Conservation (phyloP, 352 stramenopile genomes). For the Pythium phragmitis region DNA sequence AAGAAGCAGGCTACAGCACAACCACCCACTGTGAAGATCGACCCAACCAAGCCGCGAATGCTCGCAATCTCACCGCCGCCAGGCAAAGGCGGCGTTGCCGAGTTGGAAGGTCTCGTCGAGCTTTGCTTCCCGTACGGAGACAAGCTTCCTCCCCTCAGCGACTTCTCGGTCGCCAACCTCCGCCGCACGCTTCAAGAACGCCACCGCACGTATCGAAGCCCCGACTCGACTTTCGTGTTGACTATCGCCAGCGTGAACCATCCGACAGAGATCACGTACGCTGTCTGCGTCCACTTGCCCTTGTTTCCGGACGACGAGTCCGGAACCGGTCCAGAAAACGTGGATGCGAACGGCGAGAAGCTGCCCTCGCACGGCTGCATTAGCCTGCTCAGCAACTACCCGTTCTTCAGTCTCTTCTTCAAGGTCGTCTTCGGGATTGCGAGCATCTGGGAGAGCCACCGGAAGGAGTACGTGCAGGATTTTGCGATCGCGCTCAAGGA, state of each 20-base stretch:
- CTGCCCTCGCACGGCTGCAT: conserved; percentile 61
- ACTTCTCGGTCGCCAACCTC: conserved; percentile 58
- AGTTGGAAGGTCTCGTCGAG: conserved; percentile 65
- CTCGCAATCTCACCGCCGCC: conserved; percentile 49
- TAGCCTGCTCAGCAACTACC: conserved; percentile 71
- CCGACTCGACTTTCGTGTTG: conserved; percentile 73
- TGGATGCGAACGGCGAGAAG: conserved; percentile 22
- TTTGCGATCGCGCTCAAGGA: conserved; percentile 32
- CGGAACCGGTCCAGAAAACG: conserved; percentile 15
- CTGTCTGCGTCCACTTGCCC: conserved; percentile 65
- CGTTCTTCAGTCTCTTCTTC: conserved; percentile 86
- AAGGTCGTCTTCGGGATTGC: conserved; percentile 77
- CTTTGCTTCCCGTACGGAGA: conserved; percentile 79
- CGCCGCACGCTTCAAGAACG: conserved; percentile 63
- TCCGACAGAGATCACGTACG: conserved; percentile 59
- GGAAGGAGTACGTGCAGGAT: conserved; percentile 35
- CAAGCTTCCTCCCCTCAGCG: conserved; percentile 33
- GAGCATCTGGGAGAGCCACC: conserved; percentile 63
- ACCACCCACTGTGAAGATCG: neutral
- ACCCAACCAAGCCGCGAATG: conserved; percentile 39
- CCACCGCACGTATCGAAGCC: conserved; percentile 60
- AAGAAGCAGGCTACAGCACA: conserved; percentile 1
- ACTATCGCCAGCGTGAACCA: conserved; percentile 53
- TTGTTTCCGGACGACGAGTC: conserved; percentile 54
- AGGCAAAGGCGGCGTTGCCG: conserved; percentile 36